Percentiles rank a stretch among this genome's conserved stretches.
Evolutionary conservation across 805 yeast genomes (phyloP).

Genomic region (Sugiyamaella valdiviana): DNA sequence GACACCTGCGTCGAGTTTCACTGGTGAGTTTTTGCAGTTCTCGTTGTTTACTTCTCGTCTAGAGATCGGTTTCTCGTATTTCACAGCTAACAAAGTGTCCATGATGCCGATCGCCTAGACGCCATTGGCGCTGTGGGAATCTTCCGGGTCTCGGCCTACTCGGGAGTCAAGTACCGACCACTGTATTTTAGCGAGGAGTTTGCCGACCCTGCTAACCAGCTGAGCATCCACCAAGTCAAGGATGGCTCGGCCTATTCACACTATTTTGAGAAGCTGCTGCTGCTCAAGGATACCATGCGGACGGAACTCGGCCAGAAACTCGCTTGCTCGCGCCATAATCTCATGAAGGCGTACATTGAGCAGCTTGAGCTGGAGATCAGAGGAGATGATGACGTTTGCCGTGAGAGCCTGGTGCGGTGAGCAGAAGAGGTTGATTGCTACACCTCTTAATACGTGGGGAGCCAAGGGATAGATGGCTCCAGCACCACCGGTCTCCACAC

Average conservation of each 20-base stretch:
- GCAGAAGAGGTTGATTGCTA: no score
- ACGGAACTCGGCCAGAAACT: constrained; percentile 21
- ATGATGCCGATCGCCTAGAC: constrained; percentile 38
- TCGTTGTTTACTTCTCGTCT: not conserved
- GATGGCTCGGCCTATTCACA: constrained; percentile 26
- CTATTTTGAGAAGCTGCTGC: constrained; percentile 30
- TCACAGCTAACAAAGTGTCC: constrained; percentile 20
- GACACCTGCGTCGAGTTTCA: constrained; percentile 28
- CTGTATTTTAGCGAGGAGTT: constrained; percentile 20
- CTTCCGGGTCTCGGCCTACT: constrained; percentile 32
- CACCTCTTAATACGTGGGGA: no score
- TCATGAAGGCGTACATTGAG: constrained; percentile 22
- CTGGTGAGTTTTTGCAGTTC: constrained; percentile 17
- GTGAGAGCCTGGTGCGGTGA: not conserved
- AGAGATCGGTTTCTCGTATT: not conserved
- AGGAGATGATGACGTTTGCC: not conserved
- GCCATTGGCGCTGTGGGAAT: constrained; percentile 36
- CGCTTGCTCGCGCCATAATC: constrained; percentile 22
- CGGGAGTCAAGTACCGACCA: constrained; percentile 26
- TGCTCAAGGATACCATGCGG: constrained; percentile 25
- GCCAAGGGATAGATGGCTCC: no score
- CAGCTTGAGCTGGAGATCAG: constrained; percentile 1
- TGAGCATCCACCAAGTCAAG: not conserved
- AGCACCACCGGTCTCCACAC: no score
- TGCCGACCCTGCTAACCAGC: not conserved